These are phyloP conservation scores for Hypoxylon sp. DNA, from an alignment of 2,329 filamentous ascomycete species.

Conservation along the genomic window DNA sequence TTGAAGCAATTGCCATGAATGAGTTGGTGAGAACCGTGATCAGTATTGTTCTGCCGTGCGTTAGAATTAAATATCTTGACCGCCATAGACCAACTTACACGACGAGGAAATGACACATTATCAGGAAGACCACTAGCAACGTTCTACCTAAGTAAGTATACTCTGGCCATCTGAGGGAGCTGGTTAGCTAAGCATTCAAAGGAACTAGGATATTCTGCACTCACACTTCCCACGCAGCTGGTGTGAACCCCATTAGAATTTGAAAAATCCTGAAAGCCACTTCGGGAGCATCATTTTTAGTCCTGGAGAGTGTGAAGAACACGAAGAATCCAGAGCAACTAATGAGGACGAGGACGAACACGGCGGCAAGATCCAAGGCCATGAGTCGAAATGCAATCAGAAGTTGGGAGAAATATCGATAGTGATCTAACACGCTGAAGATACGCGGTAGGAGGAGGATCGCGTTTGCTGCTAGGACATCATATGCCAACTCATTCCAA, in stretches of 20 bases:
- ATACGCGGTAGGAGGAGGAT: constrained; percentile 90
- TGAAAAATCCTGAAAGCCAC: constrained; percentile 95
- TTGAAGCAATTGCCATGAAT: constrained; percentile 94
- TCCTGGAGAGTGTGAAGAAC: constrained; percentile 86
- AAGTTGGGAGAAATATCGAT: constrained; percentile 94
- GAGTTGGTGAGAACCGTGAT: constrained; percentile 97
- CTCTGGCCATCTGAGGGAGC: constrained; percentile 68
- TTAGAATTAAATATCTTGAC: constrained; percentile 32
- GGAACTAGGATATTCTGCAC: constrained; percentile 44
- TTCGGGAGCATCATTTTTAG: constrained; percentile 75
- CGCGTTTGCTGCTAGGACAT: constrained; percentile 91
- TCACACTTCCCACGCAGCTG: constrained; percentile 91
- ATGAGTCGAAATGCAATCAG: constrained; percentile 95
- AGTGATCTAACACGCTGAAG: constrained; percentile 94
- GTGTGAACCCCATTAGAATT: constrained; percentile 95
- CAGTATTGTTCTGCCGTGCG: constrained; percentile 75
- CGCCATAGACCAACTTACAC: constrained; percentile 61
- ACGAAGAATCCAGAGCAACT: constrained; percentile 95
- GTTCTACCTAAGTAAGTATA: constrained; percentile 84
- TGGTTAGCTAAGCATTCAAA: constrained; percentile 33
- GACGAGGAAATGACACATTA: constrained; percentile 95
- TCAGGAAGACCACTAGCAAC: constrained; percentile 84
- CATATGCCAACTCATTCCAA: constrained; percentile 88
- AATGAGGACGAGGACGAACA: constrained; percentile 86
- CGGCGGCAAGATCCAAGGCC: constrained; percentile 88